These are phyloP conservation scores for Pythium pyrilobum DNA, from an alignment of 352 stramenopile genomes.

Conservation along the genomic window DNA sequence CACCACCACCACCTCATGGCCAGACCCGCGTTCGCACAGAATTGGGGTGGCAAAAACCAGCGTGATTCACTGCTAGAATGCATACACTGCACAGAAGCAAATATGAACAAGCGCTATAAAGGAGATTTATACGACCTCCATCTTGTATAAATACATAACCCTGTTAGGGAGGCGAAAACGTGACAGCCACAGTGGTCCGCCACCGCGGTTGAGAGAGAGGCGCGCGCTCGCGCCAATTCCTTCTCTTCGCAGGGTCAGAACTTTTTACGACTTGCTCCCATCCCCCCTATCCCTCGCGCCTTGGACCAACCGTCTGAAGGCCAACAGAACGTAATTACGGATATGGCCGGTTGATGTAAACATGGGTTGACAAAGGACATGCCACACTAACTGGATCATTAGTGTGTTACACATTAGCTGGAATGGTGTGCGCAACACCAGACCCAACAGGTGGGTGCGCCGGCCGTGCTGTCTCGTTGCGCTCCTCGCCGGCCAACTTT, in stretches of 20 bases:
- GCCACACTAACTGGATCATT: conserved; percentile 5
- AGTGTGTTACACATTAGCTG: conserved; percentile 4
- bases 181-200: too few relatives aligned
- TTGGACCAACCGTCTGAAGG: conserved; percentile 12
- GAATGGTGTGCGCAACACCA: neutral
- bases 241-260: neutral
- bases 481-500: conserved; percentile 14
- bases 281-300: conserved; percentile 3
- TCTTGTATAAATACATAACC: too few relatives aligned
- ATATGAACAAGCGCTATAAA: too few relatives aligned
- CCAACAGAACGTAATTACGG: conserved; percentile 15
- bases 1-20: neutral
- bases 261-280: conserved; percentile 16
- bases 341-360: neutral
- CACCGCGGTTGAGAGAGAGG: neutral
- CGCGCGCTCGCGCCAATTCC: conserved; percentile 1
- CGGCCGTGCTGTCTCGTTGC: conserved; percentile 10
- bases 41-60: neutral
- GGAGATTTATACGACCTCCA: too few relatives aligned
- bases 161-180: too few relatives aligned
- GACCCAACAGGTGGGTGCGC: conserved; percentile 5
- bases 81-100: too few relatives aligned
- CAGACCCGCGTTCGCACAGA: neutral
- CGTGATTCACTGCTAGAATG: too few relatives aligned
- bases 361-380: conserved; percentile 2